Base-by-base conservation (phyloP, 768 basidiomycete species). In the Mycena metata region DNA sequence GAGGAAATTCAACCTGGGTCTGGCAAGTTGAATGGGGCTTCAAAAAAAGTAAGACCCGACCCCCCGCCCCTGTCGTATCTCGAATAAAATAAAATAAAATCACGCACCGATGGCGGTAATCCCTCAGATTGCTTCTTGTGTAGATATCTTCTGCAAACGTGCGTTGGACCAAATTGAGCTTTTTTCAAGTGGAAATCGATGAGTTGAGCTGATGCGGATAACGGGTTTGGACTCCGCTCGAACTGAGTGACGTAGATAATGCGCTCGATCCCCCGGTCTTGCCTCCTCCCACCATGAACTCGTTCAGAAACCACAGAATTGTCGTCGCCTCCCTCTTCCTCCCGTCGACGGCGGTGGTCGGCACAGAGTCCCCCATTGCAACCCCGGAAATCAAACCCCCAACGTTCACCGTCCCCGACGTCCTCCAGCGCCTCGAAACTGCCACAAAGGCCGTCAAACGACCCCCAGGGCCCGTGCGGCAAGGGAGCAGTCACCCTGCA, bases 291-390 rank as follows among this genome's bases (percentile, higher is more conserved):
- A 75, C 79, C 67, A 93, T 93, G 92, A 85, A 85, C 76, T 90
- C 92, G 42, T 86, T 93, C 75, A 84, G 90, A 62, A 88, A 88
- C 79, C 91, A 92, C 77, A 83, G 94, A 36, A 85, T 92, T 61
- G 83, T 95, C 77, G 90, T 95, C 77, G 94, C 93, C 17, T 91
- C 91, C n/a, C 89, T 95, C 66, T 94, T 95, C 76, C 88, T 95
- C 41, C 94, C 94, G 42, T 88, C 87, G 66, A 92, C 93, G 42
- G 88, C 88, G 47, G 87, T 90, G 50, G 80, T 89, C 46, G 89
- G 86, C 76, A 24, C 67, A 39, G 86, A 90, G 26, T 88, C 89
- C 0, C 77, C 80, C 16, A 85, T 86, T 0, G 74, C 87, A 0
- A 89, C 89, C 0, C 88, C 90, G 12, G 82, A 84, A 36, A 74